Evolutionary conservation across 768 basidiomycete genomes (phyloP).

Genomic region (Neoboletus brunneissimus): DNA sequence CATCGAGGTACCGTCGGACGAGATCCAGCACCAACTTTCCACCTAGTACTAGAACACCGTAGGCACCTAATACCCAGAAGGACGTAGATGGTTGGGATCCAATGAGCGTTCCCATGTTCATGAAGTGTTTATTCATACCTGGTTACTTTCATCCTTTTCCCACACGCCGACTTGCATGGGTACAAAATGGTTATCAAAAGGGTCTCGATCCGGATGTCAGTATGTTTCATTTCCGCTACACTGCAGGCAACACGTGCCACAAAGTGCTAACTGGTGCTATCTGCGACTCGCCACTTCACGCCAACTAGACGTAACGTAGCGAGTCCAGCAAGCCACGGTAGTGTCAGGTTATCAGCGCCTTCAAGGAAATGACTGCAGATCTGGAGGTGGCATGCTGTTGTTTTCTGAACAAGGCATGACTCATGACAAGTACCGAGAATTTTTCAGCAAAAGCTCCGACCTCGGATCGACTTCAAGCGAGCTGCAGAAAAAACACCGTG

Average conservation of each 20-base stretch:
- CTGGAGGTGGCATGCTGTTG: too few relatives aligned
- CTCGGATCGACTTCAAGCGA: too few relatives aligned
- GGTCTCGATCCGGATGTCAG: neutral
- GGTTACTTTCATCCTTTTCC: neutral
- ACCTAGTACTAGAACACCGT: neutral
- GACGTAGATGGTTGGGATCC: neutral
- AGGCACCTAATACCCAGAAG: neutral
- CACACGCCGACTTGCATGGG: constrained; percentile 3
- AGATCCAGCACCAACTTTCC: neutral
- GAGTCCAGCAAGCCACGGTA: too few relatives aligned
- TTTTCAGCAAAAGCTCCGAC: too few relatives aligned
- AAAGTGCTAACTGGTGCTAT: neutral
- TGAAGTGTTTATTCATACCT: neutral
- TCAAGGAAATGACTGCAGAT: too few relatives aligned
- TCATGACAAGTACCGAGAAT: too few relatives aligned
- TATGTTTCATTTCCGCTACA: too few relatives aligned
- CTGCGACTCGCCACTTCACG: neutral
- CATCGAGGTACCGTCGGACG: neutral
- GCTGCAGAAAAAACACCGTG: too few relatives aligned
- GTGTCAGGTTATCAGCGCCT: too few relatives aligned
- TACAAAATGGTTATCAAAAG: neutral
- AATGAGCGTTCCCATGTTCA: neutral
- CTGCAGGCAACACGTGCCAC: too few relatives aligned
- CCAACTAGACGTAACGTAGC: too few relatives aligned
- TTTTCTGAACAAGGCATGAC: too few relatives aligned